phyloP scores from a whole-genome alignment of 2,329 filamentous ascomycete species.

The Fusarium abutilonis region DNA sequence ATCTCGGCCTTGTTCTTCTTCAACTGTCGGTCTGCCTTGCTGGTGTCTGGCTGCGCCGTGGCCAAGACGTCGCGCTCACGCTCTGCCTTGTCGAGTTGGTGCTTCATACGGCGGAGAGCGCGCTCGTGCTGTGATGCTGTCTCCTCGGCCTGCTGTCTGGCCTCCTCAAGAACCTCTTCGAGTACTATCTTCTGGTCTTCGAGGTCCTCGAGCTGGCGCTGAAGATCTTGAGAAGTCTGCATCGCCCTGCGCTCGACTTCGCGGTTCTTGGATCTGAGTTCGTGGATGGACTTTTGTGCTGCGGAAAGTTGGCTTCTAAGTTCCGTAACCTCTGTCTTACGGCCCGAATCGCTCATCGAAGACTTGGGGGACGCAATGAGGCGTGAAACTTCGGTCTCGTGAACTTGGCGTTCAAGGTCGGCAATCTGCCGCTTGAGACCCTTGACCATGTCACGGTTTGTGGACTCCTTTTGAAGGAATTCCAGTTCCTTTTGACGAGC shows the following conservation, averaged over 20 bases:
- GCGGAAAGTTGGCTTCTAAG: conserved; percentile 69
- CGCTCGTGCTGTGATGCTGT: conserved; percentile 56
- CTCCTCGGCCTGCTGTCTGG: conserved; percentile 62
- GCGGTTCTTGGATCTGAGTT: conserved; percentile 60
- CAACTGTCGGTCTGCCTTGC: conserved; percentile 67
- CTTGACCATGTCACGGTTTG: conserved; percentile 70
- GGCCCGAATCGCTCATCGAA: conserved; percentile 61
- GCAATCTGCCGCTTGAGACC: conserved; percentile 71
- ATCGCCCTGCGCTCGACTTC: conserved; percentile 61
- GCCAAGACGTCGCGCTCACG: conserved; percentile 56
- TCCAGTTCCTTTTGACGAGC: conserved; percentile 74
- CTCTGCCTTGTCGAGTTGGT: conserved; percentile 62
- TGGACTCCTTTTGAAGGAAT: conserved; percentile 70
- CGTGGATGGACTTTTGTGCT: conserved; percentile 67
- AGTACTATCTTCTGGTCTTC: conserved; percentile 68
- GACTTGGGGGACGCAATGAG: conserved; percentile 57
- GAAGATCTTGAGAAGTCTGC: conserved; percentile 58
- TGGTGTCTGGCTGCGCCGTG: conserved; percentile 52
- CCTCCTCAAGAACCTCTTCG: conserved; percentile 67
- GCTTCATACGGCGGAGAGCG: conserved; percentile 56
- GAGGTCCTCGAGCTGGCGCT: conserved; percentile 64
- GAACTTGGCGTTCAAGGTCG: conserved; percentile 73
- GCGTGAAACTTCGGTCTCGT: conserved; percentile 68
- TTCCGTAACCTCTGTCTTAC: conserved; percentile 66
- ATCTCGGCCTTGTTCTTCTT: conserved; percentile 71